Base-by-base conservation (phyloP, 176 grass and related monocot genomes). In the Rhipidocladum racemiflorum region DNA sequence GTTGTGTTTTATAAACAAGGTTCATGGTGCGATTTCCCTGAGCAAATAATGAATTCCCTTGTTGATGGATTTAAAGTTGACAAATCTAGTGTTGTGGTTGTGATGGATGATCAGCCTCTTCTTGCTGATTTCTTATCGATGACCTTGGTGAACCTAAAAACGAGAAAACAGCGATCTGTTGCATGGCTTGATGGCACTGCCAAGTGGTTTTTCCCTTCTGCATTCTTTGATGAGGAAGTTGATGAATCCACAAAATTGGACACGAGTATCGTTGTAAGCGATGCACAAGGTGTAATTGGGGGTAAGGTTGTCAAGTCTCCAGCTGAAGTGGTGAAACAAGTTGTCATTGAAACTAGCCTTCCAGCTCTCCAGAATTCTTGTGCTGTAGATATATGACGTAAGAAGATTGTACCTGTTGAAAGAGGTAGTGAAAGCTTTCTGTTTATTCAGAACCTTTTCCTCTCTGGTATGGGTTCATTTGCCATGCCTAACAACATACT, bases 41-140 rank as follows among this genome's bases (percentile, higher is more conserved):
- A 90, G 14, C 45, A 81, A 67, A 79, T 73, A 46, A 62, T 75
- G 40, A 23, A 81, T 53, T 55, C 70, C 27, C 55, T 93, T 28
- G 74, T 90, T 72, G 80, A 90, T 18, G 88, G 82, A 61, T 90
- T 93, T 35, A 76, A 67, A 38, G 62, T 74, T 54, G 77, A 75
- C 20, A 85, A 80, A 48, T 90, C 91, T 34, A 88, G 85, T 72
- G 25, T 54, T 21, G 68, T 76, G 8, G 68, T 88, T 56, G 72
- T 85, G 73, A 64, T 74, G 53, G 81, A 87, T 75, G 85, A 79
- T 65, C 51, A 86, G 56, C 56, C 51, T 46, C 48, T 88, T 15
- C 65, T 90, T 42, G 68, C 86, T 79, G 91, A 90, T 82, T 90
- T 93, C 65, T 78, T 93, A 38, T 90, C 82, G 0, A 90, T 93